Evolutionary conservation across 148 eudicot genomes (phyloP).

Genomic region (Cornus florida): DNA sequence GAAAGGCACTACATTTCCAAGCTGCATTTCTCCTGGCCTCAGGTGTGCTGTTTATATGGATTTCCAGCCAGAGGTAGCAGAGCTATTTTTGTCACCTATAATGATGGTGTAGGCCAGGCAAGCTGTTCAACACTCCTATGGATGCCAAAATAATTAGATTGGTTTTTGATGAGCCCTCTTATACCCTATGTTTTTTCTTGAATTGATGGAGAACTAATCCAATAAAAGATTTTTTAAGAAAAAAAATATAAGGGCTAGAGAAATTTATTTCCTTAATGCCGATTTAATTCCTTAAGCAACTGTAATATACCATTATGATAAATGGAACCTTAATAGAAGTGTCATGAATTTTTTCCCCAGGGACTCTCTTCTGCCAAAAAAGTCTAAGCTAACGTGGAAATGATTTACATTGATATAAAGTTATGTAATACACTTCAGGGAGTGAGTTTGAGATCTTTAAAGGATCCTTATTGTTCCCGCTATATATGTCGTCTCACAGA

Average conservation of each 20-base stretch:
- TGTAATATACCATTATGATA: not conserved
- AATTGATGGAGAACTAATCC: not conserved
- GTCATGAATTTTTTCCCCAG: not conserved
- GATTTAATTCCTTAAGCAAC: not conserved
- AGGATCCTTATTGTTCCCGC: not conserved
- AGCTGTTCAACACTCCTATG: constrained; percentile 13
- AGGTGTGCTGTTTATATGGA: constrained; percentile 69
- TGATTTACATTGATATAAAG: not conserved
- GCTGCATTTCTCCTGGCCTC: constrained; percentile 89
- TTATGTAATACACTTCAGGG: not conserved
- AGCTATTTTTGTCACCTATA: constrained; percentile 61
- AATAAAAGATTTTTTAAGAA: not conserved
- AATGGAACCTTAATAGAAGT: not conserved
- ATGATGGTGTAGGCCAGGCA: constrained; percentile 51
- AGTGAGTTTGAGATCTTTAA: constrained; percentile 1
- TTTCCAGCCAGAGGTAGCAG: constrained; percentile 69
- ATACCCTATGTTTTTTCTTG: not conserved
- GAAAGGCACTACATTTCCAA: constrained; percentile 76
- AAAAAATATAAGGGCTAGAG: not conserved
- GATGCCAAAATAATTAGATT: not conserved
- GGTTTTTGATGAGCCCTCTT: not conserved
- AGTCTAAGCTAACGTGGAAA: not conserved
- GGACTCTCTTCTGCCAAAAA: not conserved
- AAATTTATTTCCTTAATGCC: not conserved
- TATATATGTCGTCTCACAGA: not conserved